A percentile compares a stretch with the other conserved stretches of the same genome.
These are phyloP conservation scores for Manihot esculenta DNA, from an alignment of 441 rosid genomes.

Conservation along the genomic window DNA sequence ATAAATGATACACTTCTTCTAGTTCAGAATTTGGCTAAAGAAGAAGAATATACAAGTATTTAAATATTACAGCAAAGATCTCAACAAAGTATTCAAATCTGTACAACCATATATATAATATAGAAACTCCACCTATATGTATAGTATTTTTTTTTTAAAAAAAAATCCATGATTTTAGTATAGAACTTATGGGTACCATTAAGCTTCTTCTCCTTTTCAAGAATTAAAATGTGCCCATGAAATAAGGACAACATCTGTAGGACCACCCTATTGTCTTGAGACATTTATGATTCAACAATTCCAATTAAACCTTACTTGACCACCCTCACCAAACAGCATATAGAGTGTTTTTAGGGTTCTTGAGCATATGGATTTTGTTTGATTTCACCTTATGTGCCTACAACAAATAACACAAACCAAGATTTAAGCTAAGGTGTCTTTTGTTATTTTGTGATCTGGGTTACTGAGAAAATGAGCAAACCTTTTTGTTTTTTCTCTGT, in stretches of 20 bases:
- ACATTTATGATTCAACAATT: slow-evolving; percentile 21
- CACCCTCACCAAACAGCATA: slow-evolving; percentile 33
- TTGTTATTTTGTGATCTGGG: slow-evolving; percentile 13
- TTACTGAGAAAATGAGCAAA: background rate
- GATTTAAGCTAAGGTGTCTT: slow-evolving; percentile 12
- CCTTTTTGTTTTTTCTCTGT: slow-evolving; percentile 6
- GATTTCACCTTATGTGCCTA: slow-evolving; percentile 17
- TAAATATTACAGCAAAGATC: slow-evolving; percentile 20
- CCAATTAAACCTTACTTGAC: background rate
- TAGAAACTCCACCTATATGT: no score
- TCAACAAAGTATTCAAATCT: slow-evolving; percentile 20
- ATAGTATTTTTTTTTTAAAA: background rate
- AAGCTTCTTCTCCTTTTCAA: slow-evolving; percentile 21
- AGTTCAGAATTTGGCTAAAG: slow-evolving; percentile 21
- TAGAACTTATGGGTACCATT: slow-evolving; percentile 21
- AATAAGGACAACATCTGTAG: slow-evolving; percentile 13
- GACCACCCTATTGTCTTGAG: slow-evolving; percentile 19
- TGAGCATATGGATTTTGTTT: slow-evolving; percentile 22
- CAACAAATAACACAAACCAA: slow-evolving; percentile 17
- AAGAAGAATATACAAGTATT: background rate
- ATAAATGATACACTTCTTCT: slow-evolving; percentile 25
- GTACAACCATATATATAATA: slow-evolving; percentile 8
- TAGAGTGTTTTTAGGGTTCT: slow-evolving; percentile 18
- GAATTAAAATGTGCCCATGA: slow-evolving; percentile 8
- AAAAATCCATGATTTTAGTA: background rate